These are phyloP conservation scores for Lasiosphaeria ovina DNA, from an alignment of 495 filamentous ascomycete species.

Conservation along the genomic window DNA sequence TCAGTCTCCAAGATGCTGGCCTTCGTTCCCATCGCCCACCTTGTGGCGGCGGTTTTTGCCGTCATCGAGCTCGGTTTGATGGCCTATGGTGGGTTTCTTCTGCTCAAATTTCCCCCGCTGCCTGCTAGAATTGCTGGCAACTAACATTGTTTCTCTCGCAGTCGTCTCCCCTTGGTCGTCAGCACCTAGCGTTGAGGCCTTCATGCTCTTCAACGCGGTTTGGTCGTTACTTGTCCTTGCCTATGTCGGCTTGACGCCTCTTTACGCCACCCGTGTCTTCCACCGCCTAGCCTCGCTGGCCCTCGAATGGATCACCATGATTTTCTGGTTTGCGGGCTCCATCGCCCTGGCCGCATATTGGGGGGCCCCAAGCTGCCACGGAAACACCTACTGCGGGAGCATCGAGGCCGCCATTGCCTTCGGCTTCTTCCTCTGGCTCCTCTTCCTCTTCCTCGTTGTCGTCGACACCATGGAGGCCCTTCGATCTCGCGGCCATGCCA, in stretches of 20 bases:
- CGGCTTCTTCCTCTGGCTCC: slow-evolving; percentile 46
- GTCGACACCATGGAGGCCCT: slow-evolving; percentile 37
- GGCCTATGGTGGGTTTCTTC: slow-evolving; percentile 56
- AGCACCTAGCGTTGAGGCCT: slow-evolving; percentile 56
- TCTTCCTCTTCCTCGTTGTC: slow-evolving; percentile 39
- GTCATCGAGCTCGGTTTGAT: slow-evolving; percentile 70
- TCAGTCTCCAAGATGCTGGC: slow-evolving; percentile 9
- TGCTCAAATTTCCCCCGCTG: neutral
- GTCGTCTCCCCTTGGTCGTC: slow-evolving; percentile 32
- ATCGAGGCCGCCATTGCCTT: slow-evolving; percentile 46
- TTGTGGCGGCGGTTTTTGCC: slow-evolving; percentile 61
- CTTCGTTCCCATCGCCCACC: slow-evolving; percentile 62
- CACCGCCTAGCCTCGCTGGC: slow-evolving; percentile 62
- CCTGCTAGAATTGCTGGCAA: neutral
- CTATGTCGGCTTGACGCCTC: slow-evolving; percentile 64
- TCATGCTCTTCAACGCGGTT: slow-evolving; percentile 70
- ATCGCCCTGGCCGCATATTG: slow-evolving; percentile 68
- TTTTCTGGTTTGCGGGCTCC: slow-evolving; percentile 86
- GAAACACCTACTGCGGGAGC: slow-evolving; percentile 34
- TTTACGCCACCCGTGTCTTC: slow-evolving; percentile 54
- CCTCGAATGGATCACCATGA: slow-evolving; percentile 69
- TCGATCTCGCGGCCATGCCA: slow-evolving; percentile 30
- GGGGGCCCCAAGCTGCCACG: slow-evolving; percentile 39
- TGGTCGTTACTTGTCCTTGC: slow-evolving; percentile 68
- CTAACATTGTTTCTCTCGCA: slow-evolving; percentile 19